phyloP scores from a whole-genome alignment of 805 yeast species.

The Torulaspora indica region DNA sequence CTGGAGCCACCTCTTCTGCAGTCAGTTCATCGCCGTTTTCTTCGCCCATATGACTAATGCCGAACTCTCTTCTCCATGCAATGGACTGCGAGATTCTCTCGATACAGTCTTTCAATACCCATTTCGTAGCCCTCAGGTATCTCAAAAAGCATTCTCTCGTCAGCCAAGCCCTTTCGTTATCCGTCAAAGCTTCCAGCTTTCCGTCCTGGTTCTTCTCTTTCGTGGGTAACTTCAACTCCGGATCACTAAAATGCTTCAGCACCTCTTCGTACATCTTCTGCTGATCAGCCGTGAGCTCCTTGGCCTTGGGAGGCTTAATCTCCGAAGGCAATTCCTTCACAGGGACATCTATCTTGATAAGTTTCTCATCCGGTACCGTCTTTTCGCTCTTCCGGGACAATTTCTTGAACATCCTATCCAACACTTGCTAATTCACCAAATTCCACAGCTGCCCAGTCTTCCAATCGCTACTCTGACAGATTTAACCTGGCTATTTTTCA shows the following conservation, averaged over 20 bases:
- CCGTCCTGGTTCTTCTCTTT: slow-evolving; percentile 43
- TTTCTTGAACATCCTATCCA: slow-evolving; percentile 25
- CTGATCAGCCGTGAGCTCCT: slow-evolving; percentile 50
- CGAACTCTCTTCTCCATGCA: slow-evolving; percentile 93
- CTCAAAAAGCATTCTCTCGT: slow-evolving; percentile 87
- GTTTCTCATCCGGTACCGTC: slow-evolving; percentile 23
- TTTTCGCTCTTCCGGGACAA: slow-evolving; percentile 26
- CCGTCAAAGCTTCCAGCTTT: slow-evolving; percentile 33
- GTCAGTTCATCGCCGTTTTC: slow-evolving; percentile 48
- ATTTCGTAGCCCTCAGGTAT: slow-evolving; percentile 89
- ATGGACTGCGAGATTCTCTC: slow-evolving; percentile 70
- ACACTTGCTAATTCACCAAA: background rate
- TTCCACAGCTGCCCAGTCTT: background rate
- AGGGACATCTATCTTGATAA: slow-evolving; percentile 43
- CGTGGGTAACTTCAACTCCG: slow-evolving; percentile 48
- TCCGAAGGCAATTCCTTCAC: slow-evolving; percentile 50
- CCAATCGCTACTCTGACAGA: too few species aligned
- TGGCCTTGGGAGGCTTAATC: slow-evolving; percentile 48
- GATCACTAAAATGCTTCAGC: slow-evolving; percentile 54
- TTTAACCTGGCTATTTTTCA: background rate
- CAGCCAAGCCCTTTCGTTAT: slow-evolving; percentile 81
- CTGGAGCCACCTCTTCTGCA: slow-evolving; percentile 51
- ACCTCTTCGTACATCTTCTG: slow-evolving; percentile 57
- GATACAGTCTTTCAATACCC: slow-evolving; percentile 70
- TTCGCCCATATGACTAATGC: slow-evolving; percentile 49